Conservation (phyloP, 257 asterid species). For the Capsicum rhomboideum region DNA sequence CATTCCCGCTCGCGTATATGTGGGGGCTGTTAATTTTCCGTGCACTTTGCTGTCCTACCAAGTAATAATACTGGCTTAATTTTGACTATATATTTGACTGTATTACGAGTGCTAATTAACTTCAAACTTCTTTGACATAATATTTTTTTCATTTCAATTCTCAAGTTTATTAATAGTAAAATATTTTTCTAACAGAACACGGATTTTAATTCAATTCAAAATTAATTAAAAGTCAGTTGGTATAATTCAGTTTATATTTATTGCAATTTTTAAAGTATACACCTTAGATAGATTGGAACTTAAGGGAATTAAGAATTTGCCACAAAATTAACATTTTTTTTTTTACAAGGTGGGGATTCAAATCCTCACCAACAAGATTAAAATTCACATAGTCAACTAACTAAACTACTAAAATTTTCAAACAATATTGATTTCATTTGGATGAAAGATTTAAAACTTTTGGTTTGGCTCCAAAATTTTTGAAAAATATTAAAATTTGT, state of each 20-base stretch:
- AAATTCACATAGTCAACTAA: too few relatives aligned
- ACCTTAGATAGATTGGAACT: not conserved
- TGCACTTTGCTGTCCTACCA: not conserved
- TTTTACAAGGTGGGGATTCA: too few relatives aligned
- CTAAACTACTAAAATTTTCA: too few relatives aligned
- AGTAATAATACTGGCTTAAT: not conserved
- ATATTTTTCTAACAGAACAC: not conserved
- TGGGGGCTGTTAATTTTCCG: not conserved
- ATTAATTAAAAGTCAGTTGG: not conserved
- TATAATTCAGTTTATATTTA: not conserved
- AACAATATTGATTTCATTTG: not conserved
- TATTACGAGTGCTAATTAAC: not conserved
- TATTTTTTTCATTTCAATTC: not conserved
- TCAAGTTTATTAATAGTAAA: not conserved
- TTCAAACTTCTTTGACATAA: not conserved
- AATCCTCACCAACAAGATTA: too few relatives aligned
- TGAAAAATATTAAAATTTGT: too few relatives aligned
- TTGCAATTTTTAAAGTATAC: not conserved
- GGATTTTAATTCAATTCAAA: not conserved
- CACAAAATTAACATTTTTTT: not conserved
- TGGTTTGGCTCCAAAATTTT: not conserved
- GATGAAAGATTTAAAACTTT: not conserved
- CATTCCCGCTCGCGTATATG: not conserved
- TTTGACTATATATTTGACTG: not conserved
- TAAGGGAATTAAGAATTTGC: not conserved